phyloP scores from a whole-genome alignment of 208 protist genomes.

The Angomonas ambiguus region DNA sequence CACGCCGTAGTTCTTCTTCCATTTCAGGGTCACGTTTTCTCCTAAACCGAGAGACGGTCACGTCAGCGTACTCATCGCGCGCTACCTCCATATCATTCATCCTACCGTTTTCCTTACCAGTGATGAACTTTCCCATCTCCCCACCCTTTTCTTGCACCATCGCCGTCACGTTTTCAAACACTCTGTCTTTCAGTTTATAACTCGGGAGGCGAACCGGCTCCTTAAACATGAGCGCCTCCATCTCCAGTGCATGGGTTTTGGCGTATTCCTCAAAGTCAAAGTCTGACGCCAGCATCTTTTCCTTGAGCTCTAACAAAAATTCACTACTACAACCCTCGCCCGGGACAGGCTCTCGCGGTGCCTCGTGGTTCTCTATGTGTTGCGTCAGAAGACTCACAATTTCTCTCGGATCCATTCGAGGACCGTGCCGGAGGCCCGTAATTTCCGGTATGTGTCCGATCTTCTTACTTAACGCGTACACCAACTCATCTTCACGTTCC shows the following conservation, averaged over 20 bases:
- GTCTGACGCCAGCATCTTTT: slow-evolving; percentile 19
- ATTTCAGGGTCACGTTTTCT: slow-evolving; percentile 56
- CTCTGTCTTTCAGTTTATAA: slow-evolving; percentile 43
- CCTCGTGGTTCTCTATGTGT: slow-evolving; percentile 26
- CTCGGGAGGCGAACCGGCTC: slow-evolving; percentile 48
- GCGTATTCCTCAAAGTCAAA: slow-evolving; percentile 60
- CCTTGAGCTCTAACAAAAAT: slow-evolving; percentile 44
- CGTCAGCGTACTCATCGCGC: slow-evolving; percentile 65
- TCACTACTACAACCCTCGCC: slow-evolving; percentile 50
- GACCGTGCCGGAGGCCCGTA: slow-evolving; percentile 47
- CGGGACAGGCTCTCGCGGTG: not conserved
- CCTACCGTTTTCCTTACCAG: not conserved
- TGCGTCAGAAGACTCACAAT: slow-evolving; percentile 35
- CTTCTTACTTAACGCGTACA: slow-evolving; percentile 15
- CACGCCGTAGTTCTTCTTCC: slow-evolving; percentile 61
- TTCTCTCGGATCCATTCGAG: slow-evolving; percentile 69
- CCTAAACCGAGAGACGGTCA: slow-evolving; percentile 42
- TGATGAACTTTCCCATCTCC: not conserved
- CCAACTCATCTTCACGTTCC: not conserved
- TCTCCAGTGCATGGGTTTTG: slow-evolving; percentile 51
- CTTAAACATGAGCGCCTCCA: slow-evolving; percentile 54
- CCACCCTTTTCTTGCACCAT: slow-evolving; percentile 8
- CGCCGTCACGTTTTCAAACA: slow-evolving; percentile 28
- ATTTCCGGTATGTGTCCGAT: slow-evolving; percentile 36
- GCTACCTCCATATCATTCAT: slow-evolving; percentile 3